Evolutionary conservation across 495 filamentous ascomycete genomes (phyloP), one percentile per base, ranked within the genome.

Genomic region (Penicillium desertorum): DNA sequence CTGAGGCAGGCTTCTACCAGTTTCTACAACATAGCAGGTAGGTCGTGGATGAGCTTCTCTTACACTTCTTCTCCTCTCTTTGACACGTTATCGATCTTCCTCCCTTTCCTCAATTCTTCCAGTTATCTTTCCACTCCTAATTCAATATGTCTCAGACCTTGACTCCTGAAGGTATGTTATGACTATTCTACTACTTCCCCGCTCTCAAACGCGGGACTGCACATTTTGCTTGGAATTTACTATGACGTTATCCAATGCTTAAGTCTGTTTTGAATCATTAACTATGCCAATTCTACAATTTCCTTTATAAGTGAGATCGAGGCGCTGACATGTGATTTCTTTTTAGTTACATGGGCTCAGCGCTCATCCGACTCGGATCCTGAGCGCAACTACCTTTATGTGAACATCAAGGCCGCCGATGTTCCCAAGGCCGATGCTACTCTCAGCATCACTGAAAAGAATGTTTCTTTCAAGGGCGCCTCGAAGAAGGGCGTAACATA

Each of bases 341-440:
- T 41, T 45, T 48, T 66, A 98, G 94, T 98, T 63, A 87, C 89
- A 77, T 98, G 94, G 94, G 93, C 94, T 30, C 94, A 98, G 79
- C 93, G 94, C 80, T 97, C 94, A 44, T 92, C 87, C 71, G 77
- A 69, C 57, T 76, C 79, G 59, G 95, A 98, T 20, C 68, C 86
- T 37, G 83, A 86, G 69, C 93, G 91, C 76, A 98, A 98, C 78
- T 86, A 89, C 79, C 79, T 98, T 79, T 94, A 89, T 79, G 85
- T 98, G 51, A 95, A 89, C 69, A 88, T 98, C 78, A 83, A 84
- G 64, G 88, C 89, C 34, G 79, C 91, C 60, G 93, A 98, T 72
- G 87, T 96, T 32, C 72, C 85, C 48, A 72, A 79, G 59, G 69
- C 77, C 27, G 84, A 85, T 55, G 76, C 92, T 61, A 86, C 91